These are phyloP conservation scores for Drechslerella coelobrocha DNA, from an alignment of 2,329 filamentous ascomycete species.

Conservation along the genomic window DNA sequence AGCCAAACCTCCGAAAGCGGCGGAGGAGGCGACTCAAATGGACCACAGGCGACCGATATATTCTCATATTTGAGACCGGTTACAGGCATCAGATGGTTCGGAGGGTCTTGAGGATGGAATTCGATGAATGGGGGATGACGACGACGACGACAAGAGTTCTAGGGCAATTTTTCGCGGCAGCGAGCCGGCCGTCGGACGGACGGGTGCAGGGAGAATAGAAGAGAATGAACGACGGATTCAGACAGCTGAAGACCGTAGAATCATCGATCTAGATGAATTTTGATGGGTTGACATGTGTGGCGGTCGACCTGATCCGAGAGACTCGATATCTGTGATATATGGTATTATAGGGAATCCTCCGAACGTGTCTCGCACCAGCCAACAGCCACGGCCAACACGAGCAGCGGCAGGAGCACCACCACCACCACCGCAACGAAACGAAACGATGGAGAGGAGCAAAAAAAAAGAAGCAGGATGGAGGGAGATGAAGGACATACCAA, in stretches of 20 bases:
- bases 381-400: conserved; percentile 1
- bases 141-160: conserved; percentile 47
- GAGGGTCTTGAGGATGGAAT: conserved; percentile 26
- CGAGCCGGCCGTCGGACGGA: conserved; percentile 24
- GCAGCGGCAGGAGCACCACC: background rate
- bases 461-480: background rate
- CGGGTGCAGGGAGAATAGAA: conserved; percentile 32
- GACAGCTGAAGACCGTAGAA: conserved; percentile 27
- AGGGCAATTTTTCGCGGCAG: conserved; percentile 42
- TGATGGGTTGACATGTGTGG: conserved; percentile 33
- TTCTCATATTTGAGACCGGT: conserved; percentile 30
- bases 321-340: conserved; percentile 48
- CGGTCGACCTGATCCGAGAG: conserved; percentile 38
- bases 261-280: conserved; percentile 27
- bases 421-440: conserved; percentile 9
- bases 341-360: conserved; percentile 51
- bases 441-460: background rate
- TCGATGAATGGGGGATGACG: conserved; percentile 35
- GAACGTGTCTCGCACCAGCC: conserved; percentile 42
- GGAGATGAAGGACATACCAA: conserved; percentile 26
- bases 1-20: conserved; percentile 48
- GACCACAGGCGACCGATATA: conserved; percentile 31
- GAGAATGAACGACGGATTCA: conserved; percentile 16
- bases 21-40: conserved; percentile 43
- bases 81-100: conserved; percentile 42